Conservation (phyloP, 495 filamentous ascomycete species). For the Lentithecium fluviatile region DNA sequence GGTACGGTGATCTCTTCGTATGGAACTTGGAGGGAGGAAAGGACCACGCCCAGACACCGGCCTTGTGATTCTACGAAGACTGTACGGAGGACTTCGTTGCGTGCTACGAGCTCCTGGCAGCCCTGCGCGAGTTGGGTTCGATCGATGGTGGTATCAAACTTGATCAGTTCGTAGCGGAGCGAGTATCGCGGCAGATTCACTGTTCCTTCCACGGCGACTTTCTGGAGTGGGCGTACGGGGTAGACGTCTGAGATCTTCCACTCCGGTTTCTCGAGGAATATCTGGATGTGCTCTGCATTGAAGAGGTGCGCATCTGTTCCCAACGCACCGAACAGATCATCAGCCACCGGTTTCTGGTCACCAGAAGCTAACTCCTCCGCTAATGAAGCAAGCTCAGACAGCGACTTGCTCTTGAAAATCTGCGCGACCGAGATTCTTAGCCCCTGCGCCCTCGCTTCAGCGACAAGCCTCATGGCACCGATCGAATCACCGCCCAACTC, state of each 20-base stretch:
- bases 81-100: slow-evolving; percentile 63
- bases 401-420: slow-evolving; percentile 21
- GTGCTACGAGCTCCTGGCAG: slow-evolving; percentile 50
- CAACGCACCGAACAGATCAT: slow-evolving; percentile 18
- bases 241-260: slow-evolving; percentile 54
- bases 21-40: slow-evolving; percentile 55
- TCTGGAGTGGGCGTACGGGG: slow-evolving; percentile 64
- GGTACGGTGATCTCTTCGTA: slow-evolving; percentile 54
- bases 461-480: slow-evolving; percentile 56
- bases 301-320: slow-evolving; percentile 8
- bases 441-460: slow-evolving; percentile 13
- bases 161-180: slow-evolving; percentile 49
- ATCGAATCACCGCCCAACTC: slow-evolving; percentile 57
- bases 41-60: slow-evolving; percentile 60
- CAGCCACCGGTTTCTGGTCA: background rate
- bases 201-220: slow-evolving; percentile 61
- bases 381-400: slow-evolving; percentile 20
- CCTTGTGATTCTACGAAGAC: slow-evolving; percentile 62
- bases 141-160: slow-evolving; percentile 43
- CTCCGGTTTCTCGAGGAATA: slow-evolving; percentile 9
- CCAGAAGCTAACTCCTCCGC: slow-evolving; percentile 1
- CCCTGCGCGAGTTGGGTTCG: slow-evolving; percentile 36
- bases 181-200: slow-evolving; percentile 51
- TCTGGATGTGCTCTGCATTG: slow-evolving; percentile 2
- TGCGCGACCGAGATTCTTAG: slow-evolving; percentile 24